A percentile compares a stretch with the other conserved stretches of the same genome.
phyloP scores from a whole-genome alignment of 2,329 filamentous ascomycete genomes.

The Colletotrichum sp. region DNA sequence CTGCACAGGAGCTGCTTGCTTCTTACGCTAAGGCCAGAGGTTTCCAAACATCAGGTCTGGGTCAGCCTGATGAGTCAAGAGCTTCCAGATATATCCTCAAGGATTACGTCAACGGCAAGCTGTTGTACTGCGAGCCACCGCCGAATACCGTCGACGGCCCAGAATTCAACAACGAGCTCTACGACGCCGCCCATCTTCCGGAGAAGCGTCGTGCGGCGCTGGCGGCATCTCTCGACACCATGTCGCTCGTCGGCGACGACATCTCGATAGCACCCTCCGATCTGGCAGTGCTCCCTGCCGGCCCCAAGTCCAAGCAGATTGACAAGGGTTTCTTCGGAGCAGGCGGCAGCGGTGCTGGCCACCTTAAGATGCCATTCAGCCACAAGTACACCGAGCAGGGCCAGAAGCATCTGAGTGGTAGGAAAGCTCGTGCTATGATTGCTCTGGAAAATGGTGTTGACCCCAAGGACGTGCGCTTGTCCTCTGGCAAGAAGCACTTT shows the following conservation, averaged over 20 bases:
- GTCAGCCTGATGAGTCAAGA: constrained; percentile 91
- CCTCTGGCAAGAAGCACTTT: constrained; percentile 88
- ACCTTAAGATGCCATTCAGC: constrained; percentile 82
- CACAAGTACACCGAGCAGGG: constrained; percentile 89
- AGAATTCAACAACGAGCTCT: constrained; percentile 89
- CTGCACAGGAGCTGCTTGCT: constrained; percentile 81
- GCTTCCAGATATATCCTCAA: constrained; percentile 91
- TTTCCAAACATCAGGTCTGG: constrained; percentile 87
- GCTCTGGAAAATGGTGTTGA: constrained; percentile 88
- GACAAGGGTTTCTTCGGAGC: constrained; percentile 90
- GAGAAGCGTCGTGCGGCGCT: constrained; percentile 77
- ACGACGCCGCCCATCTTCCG: constrained; percentile 82
- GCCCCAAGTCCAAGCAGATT: constrained; percentile 76
- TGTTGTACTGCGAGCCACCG: constrained; percentile 90
- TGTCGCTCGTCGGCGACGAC: constrained; percentile 45
- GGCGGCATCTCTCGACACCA: constrained; percentile 51
- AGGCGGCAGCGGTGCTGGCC: constrained; percentile 62
- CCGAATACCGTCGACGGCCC: constrained; percentile 72
- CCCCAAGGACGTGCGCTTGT: constrained; percentile 72
- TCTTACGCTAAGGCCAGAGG: constrained; percentile 90
- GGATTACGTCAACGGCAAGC: constrained; percentile 96
- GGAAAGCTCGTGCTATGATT: constrained; percentile 81
- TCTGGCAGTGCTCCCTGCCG: constrained; percentile 58
- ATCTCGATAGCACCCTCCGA: constrained; percentile 46
- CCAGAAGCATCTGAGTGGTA: constrained; percentile 75